A percentile compares a stretch with the other conserved stretches of the same genome.
phyloP scores from a whole-genome alignment of 495 filamentous ascomycete genomes.

The Daldinia decipiens region DNA sequence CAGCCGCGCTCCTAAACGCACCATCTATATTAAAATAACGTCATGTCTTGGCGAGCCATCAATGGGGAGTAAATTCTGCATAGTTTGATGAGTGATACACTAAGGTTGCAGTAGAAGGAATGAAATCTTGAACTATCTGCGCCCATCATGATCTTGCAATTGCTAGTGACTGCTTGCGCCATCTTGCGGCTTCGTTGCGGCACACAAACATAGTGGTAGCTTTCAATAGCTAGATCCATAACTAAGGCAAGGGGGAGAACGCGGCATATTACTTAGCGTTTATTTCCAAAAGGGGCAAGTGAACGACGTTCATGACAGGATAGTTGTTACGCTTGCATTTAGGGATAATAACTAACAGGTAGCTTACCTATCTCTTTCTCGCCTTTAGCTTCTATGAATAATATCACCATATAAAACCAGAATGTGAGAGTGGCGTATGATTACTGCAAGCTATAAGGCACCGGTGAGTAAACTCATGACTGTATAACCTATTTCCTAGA shows the following conservation, averaged over 20 bases:
- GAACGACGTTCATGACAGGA: neutral
- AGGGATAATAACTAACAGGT: neutral
- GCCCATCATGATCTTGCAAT: slow-evolving; percentile 8
- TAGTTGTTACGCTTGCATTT: neutral
- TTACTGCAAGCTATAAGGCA: neutral
- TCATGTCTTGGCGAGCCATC: slow-evolving; percentile 43
- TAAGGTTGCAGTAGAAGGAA: slow-evolving; percentile 14
- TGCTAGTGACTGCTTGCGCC: slow-evolving; percentile 28
- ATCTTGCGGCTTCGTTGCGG: slow-evolving; percentile 24
- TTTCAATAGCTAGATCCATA: neutral
- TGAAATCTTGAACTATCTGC: slow-evolving; percentile 15
- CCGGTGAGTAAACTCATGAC: neutral
- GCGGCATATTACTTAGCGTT: neutral
- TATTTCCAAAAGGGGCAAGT: neutral
- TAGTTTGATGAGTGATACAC: slow-evolving; percentile 23
- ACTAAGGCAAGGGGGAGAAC: neutral
- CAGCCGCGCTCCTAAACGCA: slow-evolving; percentile 36
- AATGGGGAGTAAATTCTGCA: slow-evolving; percentile 28
- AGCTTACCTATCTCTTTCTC: neutral
- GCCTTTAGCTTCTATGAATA: neutral
- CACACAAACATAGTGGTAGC: slow-evolving; percentile 7
- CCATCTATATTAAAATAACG: slow-evolving; percentile 49
- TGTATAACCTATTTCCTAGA: too few relatives aligned
- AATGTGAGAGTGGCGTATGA: neutral
- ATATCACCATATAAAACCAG: neutral